Evolutionary conservation across 116 monocot genomes (phyloP).

Genomic region (Iris pallida): DNA sequence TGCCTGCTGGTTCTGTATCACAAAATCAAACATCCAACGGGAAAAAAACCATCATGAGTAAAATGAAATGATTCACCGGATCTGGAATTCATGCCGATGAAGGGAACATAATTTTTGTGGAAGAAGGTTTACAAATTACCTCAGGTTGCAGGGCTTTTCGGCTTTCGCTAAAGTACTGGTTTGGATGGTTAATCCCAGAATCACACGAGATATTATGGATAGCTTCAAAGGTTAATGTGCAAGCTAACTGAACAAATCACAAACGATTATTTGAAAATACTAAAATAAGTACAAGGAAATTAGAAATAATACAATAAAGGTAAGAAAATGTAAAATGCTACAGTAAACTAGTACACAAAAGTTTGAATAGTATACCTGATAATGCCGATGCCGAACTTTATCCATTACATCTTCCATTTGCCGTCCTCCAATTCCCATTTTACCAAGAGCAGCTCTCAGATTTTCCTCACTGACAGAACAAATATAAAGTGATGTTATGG

Average conservation of each 20-base stretch:
- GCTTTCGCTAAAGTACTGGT: constrained; percentile 74
- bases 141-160: constrained; percentile 45
- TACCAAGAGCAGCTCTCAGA: constrained; percentile 73
- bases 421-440: constrained; percentile 66
- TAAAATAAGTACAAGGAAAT: background rate
- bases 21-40: constrained; percentile 3
- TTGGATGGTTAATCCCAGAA: constrained; percentile 88
- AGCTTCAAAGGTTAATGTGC: constrained; percentile 86
- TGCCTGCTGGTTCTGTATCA: constrained; percentile 2
- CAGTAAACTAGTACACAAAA: background rate
- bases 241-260: constrained; percentile 56
- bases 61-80: too few species aligned
- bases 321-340: background rate
- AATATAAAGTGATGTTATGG: background rate
- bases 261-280: background rate
- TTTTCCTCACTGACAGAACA: constrained; percentile 59
- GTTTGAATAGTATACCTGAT: constrained; percentile 50
- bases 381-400: constrained; percentile 76
- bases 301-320: background rate
- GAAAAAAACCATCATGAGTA: too few species aligned
- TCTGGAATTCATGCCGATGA: too few species aligned
- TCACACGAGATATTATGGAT: constrained; percentile 73
- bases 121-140: constrained; percentile 16
- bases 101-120: background rate
- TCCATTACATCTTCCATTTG: constrained; percentile 82